A percentile compares a stretch with the other conserved stretches of the same genome.
These are phyloP conservation scores for Aspergillus chevalieri DNA, from an alignment of 2,329 filamentous ascomycete genomes.

Conservation along the genomic window DNA sequence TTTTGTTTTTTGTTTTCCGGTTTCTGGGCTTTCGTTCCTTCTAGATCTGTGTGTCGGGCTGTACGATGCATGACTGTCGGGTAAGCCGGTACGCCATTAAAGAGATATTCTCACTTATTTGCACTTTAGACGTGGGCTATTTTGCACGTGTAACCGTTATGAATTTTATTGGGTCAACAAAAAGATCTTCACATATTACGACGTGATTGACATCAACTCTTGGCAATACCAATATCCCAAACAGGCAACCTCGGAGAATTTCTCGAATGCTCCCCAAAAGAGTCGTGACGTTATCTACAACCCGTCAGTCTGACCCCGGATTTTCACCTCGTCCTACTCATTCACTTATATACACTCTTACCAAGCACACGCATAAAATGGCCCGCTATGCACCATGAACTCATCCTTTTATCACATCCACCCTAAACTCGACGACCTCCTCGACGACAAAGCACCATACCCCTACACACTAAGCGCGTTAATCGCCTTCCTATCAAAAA, in stretches of 20 bases:
- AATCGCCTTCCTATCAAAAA: slow-evolving; percentile 86
- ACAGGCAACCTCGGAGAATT: background rate
- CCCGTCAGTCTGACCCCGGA: no score
- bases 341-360: no score
- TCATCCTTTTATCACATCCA: slow-evolving; percentile 28
- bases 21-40: no score
- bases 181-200: background rate
- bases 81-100: no score
- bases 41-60: no score
- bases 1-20: no score
- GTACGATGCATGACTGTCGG: no score
- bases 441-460: slow-evolving; percentile 70
- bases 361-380: no score
- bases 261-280: background rate
- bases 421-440: slow-evolving; percentile 73
- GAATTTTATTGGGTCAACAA: no score
- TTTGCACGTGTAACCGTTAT: no score
- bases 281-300: background rate
- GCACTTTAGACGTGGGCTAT: background rate
- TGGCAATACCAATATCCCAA: background rate
- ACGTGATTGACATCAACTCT: background rate
- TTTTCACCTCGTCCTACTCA: no score
- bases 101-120: no score
- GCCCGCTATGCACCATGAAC: background rate
- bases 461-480: slow-evolving; percentile 85